Evolutionary conservation across 2,329 filamentous ascomycete genomes (phyloP).

Genomic region (Penicillium hordei): DNA sequence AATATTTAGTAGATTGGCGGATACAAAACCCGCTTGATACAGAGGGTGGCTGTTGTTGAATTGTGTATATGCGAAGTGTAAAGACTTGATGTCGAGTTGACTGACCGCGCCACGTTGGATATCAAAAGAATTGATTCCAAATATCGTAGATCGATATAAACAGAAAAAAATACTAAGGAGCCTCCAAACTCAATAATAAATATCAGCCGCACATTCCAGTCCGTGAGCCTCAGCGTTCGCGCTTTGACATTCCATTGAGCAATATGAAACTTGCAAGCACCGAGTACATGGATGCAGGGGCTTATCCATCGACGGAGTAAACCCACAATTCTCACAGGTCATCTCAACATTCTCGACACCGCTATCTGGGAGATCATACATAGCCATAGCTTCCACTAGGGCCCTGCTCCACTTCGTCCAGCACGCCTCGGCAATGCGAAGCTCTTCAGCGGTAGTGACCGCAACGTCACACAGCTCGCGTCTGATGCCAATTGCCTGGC

Average conservation of each 20-base stretch:
- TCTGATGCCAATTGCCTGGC: slow-evolving; percentile 1
- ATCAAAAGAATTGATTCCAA: not conserved
- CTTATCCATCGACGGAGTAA: slow-evolving; percentile 6
- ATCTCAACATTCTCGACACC: not conserved
- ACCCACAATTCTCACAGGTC: slow-evolving; percentile 3
- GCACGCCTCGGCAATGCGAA: not conserved
- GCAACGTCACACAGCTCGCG: not conserved
- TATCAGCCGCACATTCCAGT: not conserved
- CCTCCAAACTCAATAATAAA: not conserved
- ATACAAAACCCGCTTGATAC: too few species aligned
- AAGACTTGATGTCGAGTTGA: too few species aligned
- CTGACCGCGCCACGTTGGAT: too few species aligned
- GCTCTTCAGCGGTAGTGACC: not conserved
- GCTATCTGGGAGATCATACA: not conserved
- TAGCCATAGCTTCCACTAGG: not conserved
- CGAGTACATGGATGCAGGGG: not conserved
- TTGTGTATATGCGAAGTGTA: too few species aligned
- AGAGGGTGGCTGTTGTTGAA: too few species aligned
- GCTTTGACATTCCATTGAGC: not conserved
- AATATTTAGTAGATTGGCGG: too few species aligned
- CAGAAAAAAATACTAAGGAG: not conserved
- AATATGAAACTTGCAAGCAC: slow-evolving; percentile 2
- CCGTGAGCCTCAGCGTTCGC: not conserved
- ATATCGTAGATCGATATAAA: not conserved
- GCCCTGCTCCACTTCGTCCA: not conserved